Evolutionary conservation across 805 yeast genomes (phyloP), one percentile per base, ranked within the genome.

Genomic region (Scheffersomyces stipitis): DNA sequence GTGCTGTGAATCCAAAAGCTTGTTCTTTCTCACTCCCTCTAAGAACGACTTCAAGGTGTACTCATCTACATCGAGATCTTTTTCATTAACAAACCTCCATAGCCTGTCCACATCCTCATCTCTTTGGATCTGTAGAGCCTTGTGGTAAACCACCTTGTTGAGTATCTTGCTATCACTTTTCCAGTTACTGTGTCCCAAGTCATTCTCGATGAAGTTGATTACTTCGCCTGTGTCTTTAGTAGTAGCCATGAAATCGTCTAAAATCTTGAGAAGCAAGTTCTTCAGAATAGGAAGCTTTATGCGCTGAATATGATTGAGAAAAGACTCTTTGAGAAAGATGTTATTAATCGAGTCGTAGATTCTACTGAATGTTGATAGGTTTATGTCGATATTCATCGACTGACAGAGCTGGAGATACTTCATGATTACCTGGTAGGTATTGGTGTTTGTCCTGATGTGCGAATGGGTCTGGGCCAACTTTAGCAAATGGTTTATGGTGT

Each of bases 341-440:
- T 66, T 69, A 40, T 49, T 52, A 20, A 66, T 60, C 41, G 64
- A 56, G 37, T 62, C 66, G 45, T 67, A 69, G 13, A 69, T 49
- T 31, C 70, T 41, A 35, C 53, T 55, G 57, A 62, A 66, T 3
- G 73, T 69, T 2, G 56, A 48, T 27, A 69, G 48, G 42, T 67
- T 56, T 28, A 56, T 52, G 15, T 50, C 51, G 12, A 69, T 40
- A 15, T 44, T 50, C 30, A 60, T 44, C 3, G 46, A 38, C 32
- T 54, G 41, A 29, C 61, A 48, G 14, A 69, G 40, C 30, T 45
- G 47, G 20, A 69, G 49, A 42, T 64, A 65, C 42, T 57, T 60
- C 17, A 49, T 37, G 10, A 66, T 51, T 13, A 63, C 51, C 18
- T 46, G 48, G 39, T 60, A 63, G 0, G 70, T 64, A 42, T 59